Conservation (phyloP, 139 green algal genomes). For the Limnomonas spitsbergensis region DNA sequence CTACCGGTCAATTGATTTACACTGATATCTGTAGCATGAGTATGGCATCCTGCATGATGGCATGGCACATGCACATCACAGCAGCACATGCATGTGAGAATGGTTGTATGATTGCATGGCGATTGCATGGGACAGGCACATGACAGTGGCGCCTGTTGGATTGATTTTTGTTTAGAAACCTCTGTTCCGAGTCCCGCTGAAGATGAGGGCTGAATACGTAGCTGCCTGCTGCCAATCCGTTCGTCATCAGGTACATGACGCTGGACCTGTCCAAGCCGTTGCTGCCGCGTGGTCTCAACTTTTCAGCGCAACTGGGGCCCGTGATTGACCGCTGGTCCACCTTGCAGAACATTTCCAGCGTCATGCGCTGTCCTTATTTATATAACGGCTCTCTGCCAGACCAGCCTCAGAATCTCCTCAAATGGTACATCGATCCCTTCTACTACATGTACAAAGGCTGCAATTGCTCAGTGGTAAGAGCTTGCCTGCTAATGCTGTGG, state of each 20-base stretch:
- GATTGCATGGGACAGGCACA: too few relatives aligned
- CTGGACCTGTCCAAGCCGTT: background rate
- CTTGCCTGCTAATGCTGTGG: background rate
- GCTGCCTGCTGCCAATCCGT: background rate
- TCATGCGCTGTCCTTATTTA: background rate
- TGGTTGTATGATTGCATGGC: too few relatives aligned
- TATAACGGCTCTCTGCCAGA: background rate
- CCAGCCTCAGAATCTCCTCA: background rate
- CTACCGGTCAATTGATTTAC: too few relatives aligned
- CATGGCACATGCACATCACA: too few relatives aligned
- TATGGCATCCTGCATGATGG: too few relatives aligned
- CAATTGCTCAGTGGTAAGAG: background rate
- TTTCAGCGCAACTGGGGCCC: background rate
- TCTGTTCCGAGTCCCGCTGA: too few relatives aligned
- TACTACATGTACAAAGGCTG: conserved; percentile 1
- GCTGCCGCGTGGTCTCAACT: background rate
- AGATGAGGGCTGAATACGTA: background rate
- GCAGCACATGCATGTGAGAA: too few relatives aligned
- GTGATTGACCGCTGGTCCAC: background rate
- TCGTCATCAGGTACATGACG: background rate
- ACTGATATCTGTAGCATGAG: too few relatives aligned
- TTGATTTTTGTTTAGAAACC: too few relatives aligned
- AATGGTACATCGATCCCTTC: background rate
- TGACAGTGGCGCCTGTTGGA: too few relatives aligned
- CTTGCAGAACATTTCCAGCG: background rate